Evolutionary conservation across 2,329 filamentous ascomycete genomes (phyloP).

Genomic region (Cercospora zeae-maydis): DNA sequence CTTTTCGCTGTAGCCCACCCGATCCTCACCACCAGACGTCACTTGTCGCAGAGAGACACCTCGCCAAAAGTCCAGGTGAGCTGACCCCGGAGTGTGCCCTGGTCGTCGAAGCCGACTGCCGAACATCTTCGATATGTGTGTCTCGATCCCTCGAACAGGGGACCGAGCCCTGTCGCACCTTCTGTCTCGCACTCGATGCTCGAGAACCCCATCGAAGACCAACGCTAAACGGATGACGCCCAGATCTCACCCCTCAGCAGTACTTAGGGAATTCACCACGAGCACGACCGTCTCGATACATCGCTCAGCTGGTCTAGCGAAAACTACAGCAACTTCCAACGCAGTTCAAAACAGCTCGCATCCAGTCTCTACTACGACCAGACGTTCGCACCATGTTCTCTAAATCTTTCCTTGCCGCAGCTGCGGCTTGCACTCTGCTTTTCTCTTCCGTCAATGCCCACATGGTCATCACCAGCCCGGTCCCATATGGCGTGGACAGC

Average conservation of each 20-base stretch:
- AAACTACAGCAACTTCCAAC: slow-evolving; percentile 16
- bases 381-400: slow-evolving; percentile 21
- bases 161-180: background rate
- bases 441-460: slow-evolving; percentile 56
- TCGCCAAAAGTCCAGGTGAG: slow-evolving; percentile 17
- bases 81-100: background rate
- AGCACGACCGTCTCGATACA: background rate
- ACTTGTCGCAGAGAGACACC: slow-evolving; percentile 13
- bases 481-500: slow-evolving; percentile 57
- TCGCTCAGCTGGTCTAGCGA: slow-evolving; percentile 28
- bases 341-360: slow-evolving; percentile 23
- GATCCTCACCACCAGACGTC: slow-evolving; percentile 4
- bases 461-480: slow-evolving; percentile 67
- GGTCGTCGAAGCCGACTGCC: slow-evolving; percentile 1
- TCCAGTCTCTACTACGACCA: slow-evolving; percentile 19
- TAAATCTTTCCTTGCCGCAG: slow-evolving; percentile 18
- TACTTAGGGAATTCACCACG: background rate
- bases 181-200: slow-evolving; percentile 1
- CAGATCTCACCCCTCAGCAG: background rate
- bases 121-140: slow-evolving; percentile 5
- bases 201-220: background rate
- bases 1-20: slow-evolving; percentile 20
- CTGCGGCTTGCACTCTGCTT: slow-evolving; percentile 22
- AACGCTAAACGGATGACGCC: background rate
- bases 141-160: background rate